A percentile compares a stretch with the other conserved stretches of the same genome.
Conservation (phyloP, 192 early-diverging fungal species). For the Backusella macrospora region DNA sequence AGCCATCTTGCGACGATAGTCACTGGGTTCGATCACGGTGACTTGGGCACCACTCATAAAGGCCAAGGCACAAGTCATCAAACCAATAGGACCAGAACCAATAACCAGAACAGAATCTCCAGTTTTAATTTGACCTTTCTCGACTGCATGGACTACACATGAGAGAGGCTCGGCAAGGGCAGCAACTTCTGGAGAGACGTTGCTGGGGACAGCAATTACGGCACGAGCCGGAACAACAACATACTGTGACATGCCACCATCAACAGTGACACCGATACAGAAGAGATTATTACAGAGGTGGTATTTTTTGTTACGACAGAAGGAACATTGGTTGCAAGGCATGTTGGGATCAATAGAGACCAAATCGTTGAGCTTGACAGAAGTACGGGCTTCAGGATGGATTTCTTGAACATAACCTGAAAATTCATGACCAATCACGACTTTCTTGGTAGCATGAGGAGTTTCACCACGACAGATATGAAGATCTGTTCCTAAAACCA, state of each 20-base stretch:
- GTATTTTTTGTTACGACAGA: conserved; percentile 48
- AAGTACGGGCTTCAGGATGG: conserved; percentile 35
- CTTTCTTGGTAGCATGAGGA: conserved; percentile 47
- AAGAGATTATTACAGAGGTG: conserved; percentile 47
- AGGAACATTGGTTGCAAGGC: conserved; percentile 50
- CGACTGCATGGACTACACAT: conserved; percentile 56
- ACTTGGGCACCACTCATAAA: conserved; percentile 44
- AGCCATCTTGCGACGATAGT: conserved; percentile 42
- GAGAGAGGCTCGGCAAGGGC: conserved; percentile 55
- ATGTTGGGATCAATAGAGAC: conserved; percentile 55
- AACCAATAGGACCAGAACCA: conserved; percentile 56
- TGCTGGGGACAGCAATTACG: conserved; percentile 34
- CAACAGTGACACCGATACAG: conserved; percentile 50
- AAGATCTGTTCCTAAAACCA: conserved; percentile 46
- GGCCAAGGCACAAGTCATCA: conserved; percentile 50
- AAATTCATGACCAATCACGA: conserved; percentile 57
- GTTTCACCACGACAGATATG: conserved; percentile 59
- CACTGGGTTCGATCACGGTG: conserved; percentile 47
- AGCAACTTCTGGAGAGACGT: conserved; percentile 47
- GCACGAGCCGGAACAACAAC: conserved; percentile 45
- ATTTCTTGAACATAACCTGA: conserved; percentile 50
- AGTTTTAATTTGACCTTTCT: conserved; percentile 46
- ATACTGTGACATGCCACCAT: conserved; percentile 56
- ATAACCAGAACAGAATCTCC: conserved; percentile 49
- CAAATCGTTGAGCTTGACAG: conserved; percentile 41